Evolutionary conservation across 306 rosid species (phyloP).

Genomic region (Aeschynomene evenia): DNA sequence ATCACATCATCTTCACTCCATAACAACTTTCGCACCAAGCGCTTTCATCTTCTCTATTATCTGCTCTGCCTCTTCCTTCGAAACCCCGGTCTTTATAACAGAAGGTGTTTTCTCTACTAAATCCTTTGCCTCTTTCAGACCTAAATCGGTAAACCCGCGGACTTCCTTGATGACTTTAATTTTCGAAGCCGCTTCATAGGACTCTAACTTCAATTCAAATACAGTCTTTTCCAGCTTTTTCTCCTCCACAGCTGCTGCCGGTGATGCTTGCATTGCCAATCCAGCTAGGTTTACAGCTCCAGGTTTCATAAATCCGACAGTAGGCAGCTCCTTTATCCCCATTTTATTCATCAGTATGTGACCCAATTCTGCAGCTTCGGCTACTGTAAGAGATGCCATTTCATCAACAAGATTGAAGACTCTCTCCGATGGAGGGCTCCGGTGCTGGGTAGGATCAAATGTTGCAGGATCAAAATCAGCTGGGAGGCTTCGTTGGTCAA

Average conservation of each 20-base stretch:
- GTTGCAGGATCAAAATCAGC: slow-evolving; percentile 87
- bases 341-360: slow-evolving; percentile 59
- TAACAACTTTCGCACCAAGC: slow-evolving; percentile 80
- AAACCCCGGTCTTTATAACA: slow-evolving; percentile 68
- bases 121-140: slow-evolving; percentile 87
- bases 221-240: slow-evolving; percentile 78
- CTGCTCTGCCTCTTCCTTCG: slow-evolving; percentile 91
- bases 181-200: slow-evolving; percentile 79
- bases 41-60: slow-evolving; percentile 82
- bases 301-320: slow-evolving; percentile 69
- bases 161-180: slow-evolving; percentile 89
- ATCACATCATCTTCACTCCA: slow-evolving; percentile 53
- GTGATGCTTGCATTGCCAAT: slow-evolving; percentile 49
- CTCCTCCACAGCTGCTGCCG: slow-evolving; percentile 69
- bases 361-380: slow-evolving; percentile 77
- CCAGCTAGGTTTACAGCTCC: slow-evolving; percentile 76
- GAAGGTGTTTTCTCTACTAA: slow-evolving; percentile 81
- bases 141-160: slow-evolving; percentile 78
- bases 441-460: slow-evolving; percentile 77
- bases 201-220: slow-evolving; percentile 73
- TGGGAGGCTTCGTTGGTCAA: slow-evolving; percentile 90
- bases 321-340: slow-evolving; percentile 64
- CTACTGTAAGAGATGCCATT: slow-evolving; percentile 69
- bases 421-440: slow-evolving; percentile 78
- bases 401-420: slow-evolving; percentile 87